Conservation (phyloP, 495 filamentous ascomycete genomes). For the Articulospora tetracladia region DNA sequence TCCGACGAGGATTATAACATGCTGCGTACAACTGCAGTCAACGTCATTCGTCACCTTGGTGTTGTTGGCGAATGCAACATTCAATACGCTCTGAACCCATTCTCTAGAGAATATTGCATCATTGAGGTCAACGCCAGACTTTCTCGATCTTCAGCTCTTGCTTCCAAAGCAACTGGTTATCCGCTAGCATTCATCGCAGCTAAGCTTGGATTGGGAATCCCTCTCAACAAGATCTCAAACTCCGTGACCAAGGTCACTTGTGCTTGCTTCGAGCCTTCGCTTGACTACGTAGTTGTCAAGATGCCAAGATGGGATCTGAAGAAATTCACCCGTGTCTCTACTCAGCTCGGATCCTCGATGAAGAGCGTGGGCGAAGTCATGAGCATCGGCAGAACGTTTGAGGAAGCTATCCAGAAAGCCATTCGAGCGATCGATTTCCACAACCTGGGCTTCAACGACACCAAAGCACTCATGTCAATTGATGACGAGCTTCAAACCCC, state of each 20-base stretch:
- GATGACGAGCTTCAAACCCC: conserved; percentile 94
- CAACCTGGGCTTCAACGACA: conserved; percentile 94
- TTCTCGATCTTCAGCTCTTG: conserved; percentile 89
- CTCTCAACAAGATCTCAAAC: conserved; percentile 94
- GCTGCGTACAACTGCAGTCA: conserved; percentile 97
- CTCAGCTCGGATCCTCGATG: conserved; percentile 94
- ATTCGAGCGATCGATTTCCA: conserved; percentile 92
- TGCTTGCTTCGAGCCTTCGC: conserved; percentile 97
- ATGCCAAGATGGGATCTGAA: conserved; percentile 98
- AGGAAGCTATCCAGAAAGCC: conserved; percentile 98
- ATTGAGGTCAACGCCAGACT: conserved; percentile 98
- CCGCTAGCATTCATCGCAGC: conserved; percentile 94
- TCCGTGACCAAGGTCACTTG: conserved; percentile 94
- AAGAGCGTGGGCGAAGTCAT: conserved; percentile 99
- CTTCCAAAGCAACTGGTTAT: conserved; percentile 96
- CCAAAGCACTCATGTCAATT: conserved; percentile 88
- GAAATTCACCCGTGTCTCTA: conserved; percentile 96
- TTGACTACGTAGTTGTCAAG: conserved; percentile 98
- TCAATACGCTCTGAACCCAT: conserved; percentile 95
- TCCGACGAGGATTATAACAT: conserved; percentile 99
- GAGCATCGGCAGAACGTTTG: conserved; percentile 94
- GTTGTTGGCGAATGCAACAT: conserved; percentile 99
- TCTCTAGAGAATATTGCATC: conserved; percentile 96
- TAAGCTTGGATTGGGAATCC: conserved; percentile 91
- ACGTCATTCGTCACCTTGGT: conserved; percentile 94